These are phyloP conservation scores for Pseudophaeomoniella oleicola DNA, from an alignment of 2,329 filamentous ascomycete genomes.

Conservation along the genomic window DNA sequence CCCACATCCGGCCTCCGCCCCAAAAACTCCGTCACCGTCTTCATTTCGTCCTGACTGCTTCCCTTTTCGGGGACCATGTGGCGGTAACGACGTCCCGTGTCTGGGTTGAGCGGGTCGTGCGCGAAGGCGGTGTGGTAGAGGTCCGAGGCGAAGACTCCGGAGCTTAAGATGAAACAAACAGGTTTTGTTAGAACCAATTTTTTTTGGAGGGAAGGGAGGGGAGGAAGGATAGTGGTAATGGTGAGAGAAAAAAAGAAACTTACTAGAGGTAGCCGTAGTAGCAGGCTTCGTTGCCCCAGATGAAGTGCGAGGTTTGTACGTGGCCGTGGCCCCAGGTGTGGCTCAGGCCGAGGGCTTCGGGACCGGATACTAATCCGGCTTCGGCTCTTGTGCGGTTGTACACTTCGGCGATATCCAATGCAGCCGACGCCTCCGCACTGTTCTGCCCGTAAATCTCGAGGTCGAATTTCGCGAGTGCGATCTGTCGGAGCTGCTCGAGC, in stretches of 20 bases:
- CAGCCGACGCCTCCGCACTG: not conserved
- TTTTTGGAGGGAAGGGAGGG: too few species aligned
- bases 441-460: not conserved
- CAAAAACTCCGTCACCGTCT: slow-evolving; percentile 36
- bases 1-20: slow-evolving; percentile 32
- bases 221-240: not conserved
- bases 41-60: slow-evolving; percentile 39
- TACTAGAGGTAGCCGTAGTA: slow-evolving; percentile 2
- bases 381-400: slow-evolving; percentile 24
- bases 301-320: slow-evolving; percentile 59
- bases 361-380: slow-evolving; percentile 60
- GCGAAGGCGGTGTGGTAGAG: slow-evolving; percentile 39
- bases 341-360: slow-evolving; percentile 33
- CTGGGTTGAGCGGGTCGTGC: slow-evolving; percentile 32
- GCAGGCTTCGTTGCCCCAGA: not conserved
- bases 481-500: not conserved
- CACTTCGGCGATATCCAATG: not conserved
- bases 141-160: slow-evolving; percentile 38
- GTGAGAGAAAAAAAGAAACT: slow-evolving; percentile 1
- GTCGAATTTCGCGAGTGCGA: not conserved
- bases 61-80: slow-evolving; percentile 37
- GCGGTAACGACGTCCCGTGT: slow-evolving; percentile 35
- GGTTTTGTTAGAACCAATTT: too few species aligned
- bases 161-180: slow-evolving; percentile 17
- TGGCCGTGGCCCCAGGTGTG: slow-evolving; percentile 59